Evolutionary conservation across 306 rosid genomes (phyloP).

Genomic region (Cicer cuneatum): DNA sequence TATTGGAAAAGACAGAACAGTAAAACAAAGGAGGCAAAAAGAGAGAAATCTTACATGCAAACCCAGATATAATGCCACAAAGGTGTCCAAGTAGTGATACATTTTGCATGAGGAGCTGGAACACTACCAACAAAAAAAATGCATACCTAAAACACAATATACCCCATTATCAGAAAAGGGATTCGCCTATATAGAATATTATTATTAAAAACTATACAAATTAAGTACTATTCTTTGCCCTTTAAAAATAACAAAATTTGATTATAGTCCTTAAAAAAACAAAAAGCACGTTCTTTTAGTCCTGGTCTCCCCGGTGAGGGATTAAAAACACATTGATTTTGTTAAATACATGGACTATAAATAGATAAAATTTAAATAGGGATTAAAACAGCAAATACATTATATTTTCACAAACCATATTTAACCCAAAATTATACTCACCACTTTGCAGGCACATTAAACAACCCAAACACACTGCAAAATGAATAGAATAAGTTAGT

Average conservation of each 20-base stretch:
- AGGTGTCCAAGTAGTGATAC: conserved; percentile 96
- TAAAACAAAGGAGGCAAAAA: conserved; percentile 23
- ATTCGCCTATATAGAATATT: conserved; percentile 28
- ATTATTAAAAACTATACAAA: conserved; percentile 23
- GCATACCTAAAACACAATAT: conserved; percentile 74
- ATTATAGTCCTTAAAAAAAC: background rate
- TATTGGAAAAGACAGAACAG: conserved; percentile 1
- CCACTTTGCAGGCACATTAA: conserved; percentile 94
- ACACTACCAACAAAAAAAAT: conserved; percentile 87
- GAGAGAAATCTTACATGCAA: conserved; percentile 77
- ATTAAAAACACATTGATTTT: background rate
- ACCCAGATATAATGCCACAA: conserved; percentile 98
- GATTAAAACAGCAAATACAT: background rate
- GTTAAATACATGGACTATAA: conserved; percentile 1
- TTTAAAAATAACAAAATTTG: background rate
- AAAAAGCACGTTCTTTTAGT: background rate
- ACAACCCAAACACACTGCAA: conserved; percentile 96
- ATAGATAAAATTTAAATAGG: background rate
- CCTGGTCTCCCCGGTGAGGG: background rate
- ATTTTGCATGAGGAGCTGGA: conserved; percentile 94
- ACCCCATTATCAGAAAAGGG: conserved; percentile 37
- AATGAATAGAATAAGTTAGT: conserved; percentile 38
- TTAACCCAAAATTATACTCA: conserved; percentile 46
- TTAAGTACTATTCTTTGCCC: background rate
- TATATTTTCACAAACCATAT: background rate